Evolutionary conservation across 2,329 filamentous ascomycete species (phyloP).

Genomic region (Meredithiella fracta): DNA sequence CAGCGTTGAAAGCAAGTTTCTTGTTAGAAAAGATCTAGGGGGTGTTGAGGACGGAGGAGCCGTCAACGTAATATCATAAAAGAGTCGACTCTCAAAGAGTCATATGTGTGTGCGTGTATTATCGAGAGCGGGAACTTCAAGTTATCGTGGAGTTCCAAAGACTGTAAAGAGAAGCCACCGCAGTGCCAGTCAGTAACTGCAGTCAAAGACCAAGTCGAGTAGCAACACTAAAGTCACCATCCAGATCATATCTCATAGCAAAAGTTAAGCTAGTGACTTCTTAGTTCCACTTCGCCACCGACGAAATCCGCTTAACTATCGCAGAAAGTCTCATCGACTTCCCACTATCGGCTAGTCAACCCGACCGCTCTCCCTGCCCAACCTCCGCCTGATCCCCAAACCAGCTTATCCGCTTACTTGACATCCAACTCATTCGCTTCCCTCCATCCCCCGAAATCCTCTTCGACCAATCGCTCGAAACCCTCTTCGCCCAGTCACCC

Average conservation of each 20-base stretch:
- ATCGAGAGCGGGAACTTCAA: no score
- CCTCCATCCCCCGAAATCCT: no score
- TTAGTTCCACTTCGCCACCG: constrained; percentile 4
- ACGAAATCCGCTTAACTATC: background rate
- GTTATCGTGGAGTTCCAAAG: no score
- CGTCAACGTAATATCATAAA: no score
- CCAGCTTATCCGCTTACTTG: background rate
- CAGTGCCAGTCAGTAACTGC: no score
- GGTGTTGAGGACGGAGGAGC: no score
- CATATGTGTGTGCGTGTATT: no score
- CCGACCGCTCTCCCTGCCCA: background rate
- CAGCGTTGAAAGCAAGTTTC: background rate
- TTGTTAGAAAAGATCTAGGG: background rate
- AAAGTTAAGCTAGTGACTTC: background rate
- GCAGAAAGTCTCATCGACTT: background rate
- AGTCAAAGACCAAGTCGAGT: no score
- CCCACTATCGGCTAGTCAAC: constrained; percentile 1
- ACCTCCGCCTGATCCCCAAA: background rate
- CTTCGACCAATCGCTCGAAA: no score
- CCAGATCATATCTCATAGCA: background rate
- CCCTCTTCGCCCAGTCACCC: no score
- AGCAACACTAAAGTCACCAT: background rate
- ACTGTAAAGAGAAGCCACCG: no score
- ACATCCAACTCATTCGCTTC: background rate
- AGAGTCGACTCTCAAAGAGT: no score